These are phyloP conservation scores for Solanum pimpinellifolium DNA, from an alignment of 257 asterid genomes.

Conservation along the genomic window DNA sequence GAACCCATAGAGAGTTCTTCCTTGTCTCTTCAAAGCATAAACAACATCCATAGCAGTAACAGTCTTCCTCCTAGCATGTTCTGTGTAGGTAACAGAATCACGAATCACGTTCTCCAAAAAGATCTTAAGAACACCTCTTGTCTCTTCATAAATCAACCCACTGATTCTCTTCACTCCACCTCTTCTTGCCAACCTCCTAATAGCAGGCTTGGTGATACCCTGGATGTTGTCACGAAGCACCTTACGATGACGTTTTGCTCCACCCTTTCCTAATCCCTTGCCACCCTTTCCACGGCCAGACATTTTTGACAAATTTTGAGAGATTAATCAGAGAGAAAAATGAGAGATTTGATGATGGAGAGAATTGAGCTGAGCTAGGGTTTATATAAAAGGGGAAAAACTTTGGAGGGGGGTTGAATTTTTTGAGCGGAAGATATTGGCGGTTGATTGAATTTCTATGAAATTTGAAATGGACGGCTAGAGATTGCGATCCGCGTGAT, in stretches of 20 bases:
- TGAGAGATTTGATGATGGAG: background rate
- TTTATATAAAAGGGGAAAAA: background rate
- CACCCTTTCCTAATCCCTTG: slow-evolving; percentile 24
- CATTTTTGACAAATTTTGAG: background rate
- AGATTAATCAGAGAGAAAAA: background rate
- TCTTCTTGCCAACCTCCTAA: slow-evolving; percentile 15
- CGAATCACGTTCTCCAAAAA: slow-evolving; percentile 23
- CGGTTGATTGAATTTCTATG: background rate
- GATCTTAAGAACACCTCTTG: slow-evolving; percentile 18
- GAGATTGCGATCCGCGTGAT: background rate
- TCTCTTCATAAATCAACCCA: slow-evolving; percentile 21
- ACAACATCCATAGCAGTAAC: slow-evolving; percentile 25
- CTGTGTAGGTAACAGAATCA: slow-evolving; percentile 22
- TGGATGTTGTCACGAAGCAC: slow-evolving; percentile 23
- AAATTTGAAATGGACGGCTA: background rate
- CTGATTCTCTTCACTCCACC: slow-evolving; percentile 24
- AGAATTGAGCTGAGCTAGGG: background rate
- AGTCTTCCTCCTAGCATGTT: slow-evolving; percentile 20
- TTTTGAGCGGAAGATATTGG: background rate
- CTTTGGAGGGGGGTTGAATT: background rate
- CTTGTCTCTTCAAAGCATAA: slow-evolving; percentile 17
- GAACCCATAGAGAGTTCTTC: slow-evolving; percentile 18
- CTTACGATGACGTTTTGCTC: slow-evolving; percentile 23
- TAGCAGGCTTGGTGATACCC: slow-evolving; percentile 21
- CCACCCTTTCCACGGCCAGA: slow-evolving; percentile 32